Conservation (phyloP, 345 rosid genomes). For the Eutrema japonicum region DNA sequence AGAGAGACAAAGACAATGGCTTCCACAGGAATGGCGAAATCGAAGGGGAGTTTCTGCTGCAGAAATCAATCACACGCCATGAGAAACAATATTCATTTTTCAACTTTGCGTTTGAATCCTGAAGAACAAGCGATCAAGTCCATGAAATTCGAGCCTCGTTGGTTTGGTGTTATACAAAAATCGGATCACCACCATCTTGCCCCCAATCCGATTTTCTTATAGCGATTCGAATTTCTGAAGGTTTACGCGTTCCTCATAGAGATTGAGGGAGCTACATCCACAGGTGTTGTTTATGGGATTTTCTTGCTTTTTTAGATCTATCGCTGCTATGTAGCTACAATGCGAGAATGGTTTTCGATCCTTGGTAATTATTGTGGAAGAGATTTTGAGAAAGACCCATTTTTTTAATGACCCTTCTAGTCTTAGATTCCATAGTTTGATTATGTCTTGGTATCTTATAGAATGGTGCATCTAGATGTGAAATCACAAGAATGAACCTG, state of each 20-base stretch:
- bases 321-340: not conserved
- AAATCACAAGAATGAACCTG: conserved; percentile 1
- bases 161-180: conserved; percentile 18
- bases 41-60: conserved; percentile 40
- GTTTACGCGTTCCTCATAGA: not conserved
- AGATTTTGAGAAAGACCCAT: not conserved
- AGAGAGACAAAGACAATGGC: conserved; percentile 45
- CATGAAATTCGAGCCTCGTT: conserved; percentile 16
- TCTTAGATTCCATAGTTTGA: conserved; percentile 15
- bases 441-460: not conserved
- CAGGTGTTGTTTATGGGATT: conserved; percentile 13
- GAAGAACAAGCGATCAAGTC: conserved; percentile 36
- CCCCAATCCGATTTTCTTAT: not conserved
- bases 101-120: conserved; percentile 17
- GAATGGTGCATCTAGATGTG: conserved; percentile 10
- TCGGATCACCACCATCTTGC: not conserved
- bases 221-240: conserved; percentile 2
- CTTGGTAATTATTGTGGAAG: not conserved
- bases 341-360: not conserved
- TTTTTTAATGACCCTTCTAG: not conserved
- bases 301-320: not conserved
- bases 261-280: conserved; percentile 13
- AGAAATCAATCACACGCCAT: conserved; percentile 40
- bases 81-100: conserved; percentile 20
- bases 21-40: conserved; percentile 51